phyloP scores from a whole-genome alignment of 345 rosid species.

The Corchorus olitorius region DNA sequence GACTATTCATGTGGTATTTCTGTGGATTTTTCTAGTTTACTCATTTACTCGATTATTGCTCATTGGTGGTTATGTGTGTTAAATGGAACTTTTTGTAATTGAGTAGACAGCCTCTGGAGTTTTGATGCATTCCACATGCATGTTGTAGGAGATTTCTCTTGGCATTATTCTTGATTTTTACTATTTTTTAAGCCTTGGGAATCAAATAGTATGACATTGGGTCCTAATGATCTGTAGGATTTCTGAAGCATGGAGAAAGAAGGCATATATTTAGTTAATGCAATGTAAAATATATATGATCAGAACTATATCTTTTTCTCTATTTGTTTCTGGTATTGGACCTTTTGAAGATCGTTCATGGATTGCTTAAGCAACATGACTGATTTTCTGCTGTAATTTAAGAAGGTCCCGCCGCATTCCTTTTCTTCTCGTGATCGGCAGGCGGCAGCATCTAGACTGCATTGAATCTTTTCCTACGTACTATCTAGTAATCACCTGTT shows the following conservation, averaged over 20 bases:
- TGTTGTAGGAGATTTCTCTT: constrained; percentile 5
- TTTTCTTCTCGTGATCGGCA: constrained; percentile 2
- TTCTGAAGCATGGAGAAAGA: not conserved
- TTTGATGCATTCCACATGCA: not conserved
- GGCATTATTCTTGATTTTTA: not conserved
- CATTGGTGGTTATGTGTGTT: constrained; percentile 15
- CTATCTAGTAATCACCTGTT: not conserved
- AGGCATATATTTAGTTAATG: constrained; percentile 1
- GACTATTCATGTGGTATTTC: not conserved
- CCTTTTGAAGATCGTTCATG: not conserved
- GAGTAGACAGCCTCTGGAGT: not conserved
- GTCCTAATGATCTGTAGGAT: not conserved
- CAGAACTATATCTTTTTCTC: not conserved
- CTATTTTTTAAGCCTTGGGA: not conserved
- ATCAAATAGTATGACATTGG: not conserved
- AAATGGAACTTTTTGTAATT: constrained; percentile 10
- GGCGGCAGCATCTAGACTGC: constrained; percentile 3
- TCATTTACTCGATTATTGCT: constrained; percentile 5
- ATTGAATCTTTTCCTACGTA: not conserved
- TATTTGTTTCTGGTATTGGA: not conserved
- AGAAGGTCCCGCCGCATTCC: not conserved
- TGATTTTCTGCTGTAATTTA: constrained; percentile 4
- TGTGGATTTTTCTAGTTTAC: not conserved
- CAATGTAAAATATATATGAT: not conserved
- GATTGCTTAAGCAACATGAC: constrained; percentile 1